A percentile compares a stretch with the other conserved stretches of the same genome.
These are phyloP conservation scores for Camellia oleifera DNA, from an alignment of 179 eudicot species.

Conservation along the genomic window DNA sequence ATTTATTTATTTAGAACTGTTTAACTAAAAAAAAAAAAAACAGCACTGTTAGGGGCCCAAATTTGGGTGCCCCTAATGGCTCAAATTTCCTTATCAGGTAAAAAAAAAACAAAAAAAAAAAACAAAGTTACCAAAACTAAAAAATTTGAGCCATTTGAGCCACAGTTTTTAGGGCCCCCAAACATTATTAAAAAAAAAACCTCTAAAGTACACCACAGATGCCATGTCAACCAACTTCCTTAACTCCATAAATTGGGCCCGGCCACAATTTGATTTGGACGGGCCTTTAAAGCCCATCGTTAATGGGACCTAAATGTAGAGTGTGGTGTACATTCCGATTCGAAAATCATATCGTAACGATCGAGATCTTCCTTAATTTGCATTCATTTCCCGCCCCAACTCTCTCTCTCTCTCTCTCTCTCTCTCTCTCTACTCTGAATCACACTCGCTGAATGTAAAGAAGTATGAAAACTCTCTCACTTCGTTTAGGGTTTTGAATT, in stretches of 20 bases:
- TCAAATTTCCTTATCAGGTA: too few relatives aligned
- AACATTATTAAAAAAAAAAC: too few relatives aligned
- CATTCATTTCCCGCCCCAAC: slow-evolving; percentile 29
- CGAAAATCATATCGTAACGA: slow-evolving; percentile 6
- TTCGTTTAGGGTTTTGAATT: slow-evolving; percentile 17
- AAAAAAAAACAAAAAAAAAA: too few relatives aligned
- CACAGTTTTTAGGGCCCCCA: too few relatives aligned
- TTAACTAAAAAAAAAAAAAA: too few relatives aligned
- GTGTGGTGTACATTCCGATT: background rate
- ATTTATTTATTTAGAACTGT: too few relatives aligned
- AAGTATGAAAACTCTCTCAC: background rate
- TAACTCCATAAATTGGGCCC: background rate
- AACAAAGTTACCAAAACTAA: too few relatives aligned
- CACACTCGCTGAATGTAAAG: background rate
- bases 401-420: slow-evolving; percentile 6
- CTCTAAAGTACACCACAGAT: too few relatives aligned
- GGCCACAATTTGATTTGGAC: background rate
- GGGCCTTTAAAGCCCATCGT: background rate
- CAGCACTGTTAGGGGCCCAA: too few relatives aligned
- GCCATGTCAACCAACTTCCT: too few relatives aligned
- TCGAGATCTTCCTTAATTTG: slow-evolving; percentile 17
- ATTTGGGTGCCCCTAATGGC: too few relatives aligned
- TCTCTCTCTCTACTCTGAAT: background rate
- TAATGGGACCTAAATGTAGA: background rate
- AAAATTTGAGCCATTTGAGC: too few relatives aligned